A percentile compares a stretch with the other conserved stretches of the same genome.
These are phyloP conservation scores for Gaeumannomyces tritici DNA, from an alignment of 2,329 filamentous ascomycete genomes.

Conservation along the genomic window DNA sequence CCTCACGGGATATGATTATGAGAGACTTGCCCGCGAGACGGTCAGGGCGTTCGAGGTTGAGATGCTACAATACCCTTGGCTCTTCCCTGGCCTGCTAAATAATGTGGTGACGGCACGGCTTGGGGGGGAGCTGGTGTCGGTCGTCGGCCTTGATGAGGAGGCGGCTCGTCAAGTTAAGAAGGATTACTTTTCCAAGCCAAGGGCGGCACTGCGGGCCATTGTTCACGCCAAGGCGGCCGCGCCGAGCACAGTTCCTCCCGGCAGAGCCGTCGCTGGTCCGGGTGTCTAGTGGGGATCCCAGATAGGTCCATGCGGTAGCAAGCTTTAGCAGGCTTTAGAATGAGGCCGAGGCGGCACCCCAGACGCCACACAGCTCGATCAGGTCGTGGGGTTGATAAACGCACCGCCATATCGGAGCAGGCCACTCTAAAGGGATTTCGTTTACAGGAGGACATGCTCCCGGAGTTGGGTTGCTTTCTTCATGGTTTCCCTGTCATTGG, in stretches of 20 bases:
- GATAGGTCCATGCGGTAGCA: background rate
- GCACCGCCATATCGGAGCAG: too few species aligned
- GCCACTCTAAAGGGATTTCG: background rate
- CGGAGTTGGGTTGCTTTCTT: background rate
- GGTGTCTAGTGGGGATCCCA: background rate
- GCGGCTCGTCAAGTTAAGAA: conserved; percentile 7
- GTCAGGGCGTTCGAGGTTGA: conserved; percentile 84
- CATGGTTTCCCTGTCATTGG: background rate
- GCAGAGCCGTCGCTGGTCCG: background rate
- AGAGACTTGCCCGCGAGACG: conserved; percentile 60
- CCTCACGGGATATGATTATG: conserved; percentile 30
- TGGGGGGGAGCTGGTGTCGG: conserved; percentile 41
- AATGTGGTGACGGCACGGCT: conserved; percentile 66
- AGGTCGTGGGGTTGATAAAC: background rate
- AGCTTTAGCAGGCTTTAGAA: background rate
- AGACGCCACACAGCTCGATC: too few species aligned
- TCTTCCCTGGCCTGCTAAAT: conserved; percentile 74
- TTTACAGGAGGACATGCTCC: background rate
- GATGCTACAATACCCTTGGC: conserved; percentile 83
- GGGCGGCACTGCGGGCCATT: conserved; percentile 19
- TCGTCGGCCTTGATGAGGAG: conserved; percentile 6
- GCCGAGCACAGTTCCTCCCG: too few species aligned
- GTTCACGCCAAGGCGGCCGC: background rate
- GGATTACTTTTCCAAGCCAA: conserved; percentile 14
- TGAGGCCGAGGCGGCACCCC: too few species aligned